Evolutionary conservation across 352 stramenopile species (phyloP).

Genomic region (Phytophthora sansomeana): DNA sequence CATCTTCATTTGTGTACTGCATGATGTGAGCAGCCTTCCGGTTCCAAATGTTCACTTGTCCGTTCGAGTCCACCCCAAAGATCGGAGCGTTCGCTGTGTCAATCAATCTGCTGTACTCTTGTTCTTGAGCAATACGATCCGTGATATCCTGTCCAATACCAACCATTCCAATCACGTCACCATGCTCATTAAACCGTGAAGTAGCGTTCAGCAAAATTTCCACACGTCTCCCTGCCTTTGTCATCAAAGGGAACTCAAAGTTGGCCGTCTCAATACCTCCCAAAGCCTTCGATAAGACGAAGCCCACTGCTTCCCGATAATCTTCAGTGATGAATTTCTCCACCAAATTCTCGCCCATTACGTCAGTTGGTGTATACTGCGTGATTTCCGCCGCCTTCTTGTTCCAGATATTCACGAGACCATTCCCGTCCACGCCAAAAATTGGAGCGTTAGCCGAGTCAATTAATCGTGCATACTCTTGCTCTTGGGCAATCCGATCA

Average conservation of each 20-base stretch:
- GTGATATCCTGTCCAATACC: conserved; percentile 76
- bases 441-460: conserved; percentile 87
- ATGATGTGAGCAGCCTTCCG: conserved; percentile 85
- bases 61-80: conserved; percentile 70
- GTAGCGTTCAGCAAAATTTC: conserved; percentile 84
- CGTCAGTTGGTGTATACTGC: conserved; percentile 70
- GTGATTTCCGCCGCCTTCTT: conserved; percentile 76
- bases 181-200: conserved; percentile 62
- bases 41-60: conserved; percentile 84
- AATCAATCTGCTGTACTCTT: conserved; percentile 69
- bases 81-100: conserved; percentile 78
- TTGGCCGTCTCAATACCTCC: conserved; percentile 61
- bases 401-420: conserved; percentile 78
- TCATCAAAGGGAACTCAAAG: conserved; percentile 83
- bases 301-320: conserved; percentile 57
- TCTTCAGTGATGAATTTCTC: conserved; percentile 68
- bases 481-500: conserved; percentile 63
- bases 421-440: conserved; percentile 80
- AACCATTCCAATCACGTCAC: conserved; percentile 72
- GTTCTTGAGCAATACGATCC: conserved; percentile 59
- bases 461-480: conserved; percentile 69
- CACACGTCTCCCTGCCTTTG: conserved; percentile 68
- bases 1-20: conserved; percentile 85
- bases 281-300: conserved; percentile 60
- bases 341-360: conserved; percentile 68